Base-by-base conservation (phyloP, 148 eudicot species). In the Pharnaceum exiguum region DNA sequence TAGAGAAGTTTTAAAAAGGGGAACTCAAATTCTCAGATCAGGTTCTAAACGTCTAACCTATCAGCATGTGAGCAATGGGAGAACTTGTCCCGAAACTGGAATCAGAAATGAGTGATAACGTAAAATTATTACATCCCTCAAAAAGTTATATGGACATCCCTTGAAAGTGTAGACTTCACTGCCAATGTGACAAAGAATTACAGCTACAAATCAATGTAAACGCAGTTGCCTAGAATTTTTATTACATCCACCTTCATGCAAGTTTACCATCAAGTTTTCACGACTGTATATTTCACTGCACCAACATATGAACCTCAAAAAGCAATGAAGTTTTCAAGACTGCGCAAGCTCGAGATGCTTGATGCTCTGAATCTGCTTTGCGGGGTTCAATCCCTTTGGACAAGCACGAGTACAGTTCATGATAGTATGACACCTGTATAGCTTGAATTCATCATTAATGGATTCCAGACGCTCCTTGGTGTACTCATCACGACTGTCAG, bases 401-500 rank as follows among this genome's bases (percentile, higher is more conserved):
- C 98, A 93, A 35, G 99, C 96, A 60, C 86, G 83, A 25, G 99
- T 77, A 72, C 99, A 93, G 63, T 93, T 93, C 83, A 85, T 68
- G 40, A 93, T 93, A 17, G 95, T 88, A 59, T 93, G 99, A 77
- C 99, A 93, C 27, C 99, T 87, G 46, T 93, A 93, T 9, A 93
- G 84, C 89, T 93, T 93, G 87, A 83, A 93, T 55, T 93, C 96
- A 27, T 93, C 96, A 37, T 76, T 74, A 26, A 93, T 72, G 23
- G 99, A 95, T 19, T 93, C 96, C 19, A 93, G 77, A 7, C 99
- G 86, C 69, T 93, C 99, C 58, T 77, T 71, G 22, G 96, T 88
- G 45, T 81, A 93, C 75, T 93, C 99, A 74, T 93, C 99, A 64
- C 99, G 99, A 60, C 99, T 93, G 74, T 93, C 99, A 83, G 87